phyloP scores from a whole-genome alignment of 2,329 filamentous ascomycete genomes.

The Ophiostoma triangulosporum region DNA sequence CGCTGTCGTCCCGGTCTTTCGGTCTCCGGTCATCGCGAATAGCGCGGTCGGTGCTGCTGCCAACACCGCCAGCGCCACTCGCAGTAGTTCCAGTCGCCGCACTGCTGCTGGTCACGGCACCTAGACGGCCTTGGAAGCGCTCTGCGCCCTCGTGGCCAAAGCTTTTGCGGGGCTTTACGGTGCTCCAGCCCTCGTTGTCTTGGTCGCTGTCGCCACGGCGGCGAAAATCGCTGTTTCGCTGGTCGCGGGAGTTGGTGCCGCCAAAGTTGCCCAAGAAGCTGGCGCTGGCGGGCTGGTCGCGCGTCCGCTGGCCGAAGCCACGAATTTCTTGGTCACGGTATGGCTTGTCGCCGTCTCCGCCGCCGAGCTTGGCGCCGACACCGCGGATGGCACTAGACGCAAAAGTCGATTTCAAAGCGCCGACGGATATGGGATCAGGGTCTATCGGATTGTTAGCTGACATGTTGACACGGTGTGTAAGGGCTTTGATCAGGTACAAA shows the following conservation, averaged over 20 bases:
- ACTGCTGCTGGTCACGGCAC: conserved; percentile 18
- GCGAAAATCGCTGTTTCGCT: conserved; percentile 30
- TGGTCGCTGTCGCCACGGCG: conserved; percentile 42
- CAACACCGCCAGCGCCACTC: conserved; percentile 20
- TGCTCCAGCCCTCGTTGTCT: conserved; percentile 62
- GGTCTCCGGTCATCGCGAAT: conserved; percentile 41
- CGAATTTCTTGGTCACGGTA: conserved; percentile 38
- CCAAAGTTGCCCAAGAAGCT: conserved; percentile 26
- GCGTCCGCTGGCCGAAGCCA: conserved; percentile 43
- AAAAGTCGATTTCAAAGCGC: conserved; percentile 72
- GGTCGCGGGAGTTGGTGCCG: conserved; percentile 33
- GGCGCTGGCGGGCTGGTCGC: conserved; percentile 19
- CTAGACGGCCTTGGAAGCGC: conserved; percentile 35
- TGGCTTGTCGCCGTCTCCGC: conserved; percentile 40
- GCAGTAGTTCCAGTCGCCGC: conserved; percentile 34
- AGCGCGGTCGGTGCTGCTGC: conserved; percentile 31
- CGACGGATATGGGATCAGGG: conserved; percentile 72
- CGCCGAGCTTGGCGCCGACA: conserved; percentile 25
- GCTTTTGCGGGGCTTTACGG: conserved; percentile 60
- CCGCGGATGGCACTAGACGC: conserved; percentile 53
- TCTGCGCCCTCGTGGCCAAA: conserved; percentile 60
- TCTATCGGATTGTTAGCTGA: conserved; percentile 25
- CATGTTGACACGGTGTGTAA: not conserved
- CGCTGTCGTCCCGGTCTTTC: conserved; percentile 33
- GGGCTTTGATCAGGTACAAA: too few relatives aligned